These are phyloP conservation scores for Madurella mycetomatis DNA, from an alignment of 2,329 filamentous ascomycete genomes.

Conservation along the genomic window DNA sequence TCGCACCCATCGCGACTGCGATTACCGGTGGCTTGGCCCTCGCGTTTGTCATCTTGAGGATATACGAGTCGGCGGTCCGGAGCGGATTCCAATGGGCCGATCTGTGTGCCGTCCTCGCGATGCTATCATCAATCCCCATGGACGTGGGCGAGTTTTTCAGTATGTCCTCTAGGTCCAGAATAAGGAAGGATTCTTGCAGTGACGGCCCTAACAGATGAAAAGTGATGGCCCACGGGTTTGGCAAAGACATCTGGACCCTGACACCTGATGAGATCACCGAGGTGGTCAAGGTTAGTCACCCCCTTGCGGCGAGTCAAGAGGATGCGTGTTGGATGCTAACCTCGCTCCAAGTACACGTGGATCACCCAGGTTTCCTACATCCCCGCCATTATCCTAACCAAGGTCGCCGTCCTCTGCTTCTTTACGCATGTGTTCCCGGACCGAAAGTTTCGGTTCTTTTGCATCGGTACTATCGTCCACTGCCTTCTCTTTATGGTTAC, in stretches of 20 bases:
- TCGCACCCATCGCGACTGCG: neutral
- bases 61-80: neutral
- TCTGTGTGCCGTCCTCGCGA: neutral
- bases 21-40: neutral
- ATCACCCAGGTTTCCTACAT: neutral
- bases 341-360: neutral
- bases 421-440: neutral
- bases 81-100: conserved; percentile 1
- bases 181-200: neutral
- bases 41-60: neutral
- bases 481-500: neutral
- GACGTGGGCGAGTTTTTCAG: conserved; percentile 3
- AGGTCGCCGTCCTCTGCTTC: neutral
- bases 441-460: neutral
- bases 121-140: neutral
- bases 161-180: neutral
- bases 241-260: conserved; percentile 1
- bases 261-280: neutral
- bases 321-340: neutral
- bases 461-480: neutral
- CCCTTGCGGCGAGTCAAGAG: neutral
- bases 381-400: conserved; percentile 1
- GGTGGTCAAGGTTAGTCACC: neutral
- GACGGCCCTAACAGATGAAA: neutral
- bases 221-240: conserved; percentile 5